Evolutionary conservation across 1,284 basidiomycete genomes (phyloP).

Genomic region (Fistulinella staudtii): DNA sequence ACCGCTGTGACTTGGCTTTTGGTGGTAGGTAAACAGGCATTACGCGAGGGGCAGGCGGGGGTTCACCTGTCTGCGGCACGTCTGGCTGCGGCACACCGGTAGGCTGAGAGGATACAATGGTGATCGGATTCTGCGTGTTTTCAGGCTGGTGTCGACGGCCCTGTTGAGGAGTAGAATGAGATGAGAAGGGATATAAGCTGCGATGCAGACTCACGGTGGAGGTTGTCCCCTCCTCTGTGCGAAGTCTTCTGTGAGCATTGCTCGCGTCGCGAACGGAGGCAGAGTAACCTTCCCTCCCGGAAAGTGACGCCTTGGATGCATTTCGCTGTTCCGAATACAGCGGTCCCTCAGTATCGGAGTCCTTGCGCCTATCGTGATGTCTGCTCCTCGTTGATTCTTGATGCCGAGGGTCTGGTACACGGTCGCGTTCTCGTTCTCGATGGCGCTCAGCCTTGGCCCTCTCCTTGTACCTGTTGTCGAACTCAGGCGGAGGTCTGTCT

Average conservation of each 20-base stretch:
- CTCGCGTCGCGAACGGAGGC: slow-evolving; percentile 25
- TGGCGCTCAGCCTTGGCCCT: slow-evolving; percentile 24
- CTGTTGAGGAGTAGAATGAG: slow-evolving; percentile 20
- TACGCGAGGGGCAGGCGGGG: slow-evolving; percentile 36
- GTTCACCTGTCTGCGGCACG: slow-evolving; percentile 28
- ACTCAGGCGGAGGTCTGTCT: slow-evolving; percentile 20
- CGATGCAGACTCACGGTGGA: slow-evolving; percentile 24
- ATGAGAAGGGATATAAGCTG: slow-evolving; percentile 16
- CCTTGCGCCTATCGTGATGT: slow-evolving; percentile 30
- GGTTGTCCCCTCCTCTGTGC: slow-evolving; percentile 30
- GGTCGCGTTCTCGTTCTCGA: slow-evolving; percentile 32
- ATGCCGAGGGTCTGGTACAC: slow-evolving; percentile 19
- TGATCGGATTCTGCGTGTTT: slow-evolving; percentile 29
- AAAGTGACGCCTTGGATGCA: slow-evolving; percentile 27
- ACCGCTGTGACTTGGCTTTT: slow-evolving; percentile 33
- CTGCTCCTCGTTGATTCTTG: slow-evolving; percentile 22
- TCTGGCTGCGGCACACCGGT: slow-evolving; percentile 20
- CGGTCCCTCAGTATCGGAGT: slow-evolving; percentile 28
- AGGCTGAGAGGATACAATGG: slow-evolving; percentile 15
- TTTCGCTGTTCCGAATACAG: slow-evolving; percentile 29
- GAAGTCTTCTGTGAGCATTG: slow-evolving; percentile 28
- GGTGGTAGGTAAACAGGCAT: slow-evolving; percentile 36
- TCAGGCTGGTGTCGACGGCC: slow-evolving; percentile 31
- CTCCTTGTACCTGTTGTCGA: slow-evolving; percentile 29
- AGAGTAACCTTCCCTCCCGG: slow-evolving; percentile 25